phyloP scores from a whole-genome alignment of 345 rosid genomes.

The Rhizophora apiculata region DNA sequence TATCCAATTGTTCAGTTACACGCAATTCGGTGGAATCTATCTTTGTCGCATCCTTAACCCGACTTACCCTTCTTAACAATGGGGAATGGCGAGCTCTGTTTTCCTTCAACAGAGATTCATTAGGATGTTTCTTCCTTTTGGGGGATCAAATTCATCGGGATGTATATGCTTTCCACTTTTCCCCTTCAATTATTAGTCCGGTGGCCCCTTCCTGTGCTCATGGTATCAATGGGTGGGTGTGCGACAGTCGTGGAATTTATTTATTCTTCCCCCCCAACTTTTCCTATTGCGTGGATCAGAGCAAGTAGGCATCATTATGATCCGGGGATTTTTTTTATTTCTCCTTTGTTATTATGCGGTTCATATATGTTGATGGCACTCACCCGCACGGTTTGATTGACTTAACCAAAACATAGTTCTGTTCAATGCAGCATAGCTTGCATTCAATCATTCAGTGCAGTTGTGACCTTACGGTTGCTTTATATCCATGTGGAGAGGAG shows the following conservation, averaged over 20 bases:
- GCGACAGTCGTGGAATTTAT: neutral
- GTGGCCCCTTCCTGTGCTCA: slow-evolving; percentile 29
- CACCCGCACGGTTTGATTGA: slow-evolving; percentile 6
- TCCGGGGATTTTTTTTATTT: neutral
- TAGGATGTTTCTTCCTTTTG: neutral
- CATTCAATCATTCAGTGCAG: neutral
- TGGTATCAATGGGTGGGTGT: slow-evolving; percentile 6
- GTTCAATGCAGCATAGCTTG: neutral
- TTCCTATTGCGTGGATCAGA: slow-evolving; percentile 12
- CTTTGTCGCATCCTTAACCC: slow-evolving; percentile 30
- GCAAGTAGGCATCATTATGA: slow-evolving; percentile 8
- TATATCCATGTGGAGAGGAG: slow-evolving; percentile 26
- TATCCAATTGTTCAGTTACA: too few species aligned
- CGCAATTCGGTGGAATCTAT: slow-evolving; percentile 48
- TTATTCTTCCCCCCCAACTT: slow-evolving; percentile 5
- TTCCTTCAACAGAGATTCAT: slow-evolving; percentile 19
- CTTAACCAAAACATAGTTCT: neutral
- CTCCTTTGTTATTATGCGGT: slow-evolving; percentile 19
- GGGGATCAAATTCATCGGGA: neutral
- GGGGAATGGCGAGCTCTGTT: slow-evolving; percentile 11
- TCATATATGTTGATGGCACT: slow-evolving; percentile 8
- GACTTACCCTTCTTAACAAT: slow-evolving; percentile 5
- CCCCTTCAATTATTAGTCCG: slow-evolving; percentile 29
- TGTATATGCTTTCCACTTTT: slow-evolving; percentile 20
- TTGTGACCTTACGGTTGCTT: slow-evolving; percentile 16